Conservation (phyloP, 208 protist species). For the Acanthamoeba sp. region DNA sequence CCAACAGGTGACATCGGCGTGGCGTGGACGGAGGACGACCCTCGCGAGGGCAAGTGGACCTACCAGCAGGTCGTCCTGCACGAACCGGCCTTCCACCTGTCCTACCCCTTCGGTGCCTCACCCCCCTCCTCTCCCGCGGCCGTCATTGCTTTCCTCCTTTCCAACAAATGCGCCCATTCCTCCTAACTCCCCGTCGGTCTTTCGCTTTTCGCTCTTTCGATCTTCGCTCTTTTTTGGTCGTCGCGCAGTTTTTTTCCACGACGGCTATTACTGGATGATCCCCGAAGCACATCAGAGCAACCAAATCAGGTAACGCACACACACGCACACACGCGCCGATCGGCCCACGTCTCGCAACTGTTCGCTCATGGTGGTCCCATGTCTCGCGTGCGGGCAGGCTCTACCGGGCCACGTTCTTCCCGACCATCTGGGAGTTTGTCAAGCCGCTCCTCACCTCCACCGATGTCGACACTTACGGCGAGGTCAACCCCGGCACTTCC, state of each 20-base stretch:
- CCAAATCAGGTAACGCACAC: background rate
- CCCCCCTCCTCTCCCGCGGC: background rate
- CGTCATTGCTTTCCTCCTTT: no score
- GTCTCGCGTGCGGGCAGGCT: background rate
- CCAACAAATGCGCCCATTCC: no score
- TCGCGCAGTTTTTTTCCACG: conserved; percentile 8
- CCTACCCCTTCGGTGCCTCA: conserved; percentile 3
- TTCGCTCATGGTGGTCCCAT: no score
- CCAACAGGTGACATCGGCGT: conserved; percentile 55
- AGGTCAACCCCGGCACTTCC: background rate
- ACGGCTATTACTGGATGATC: conserved; percentile 63
- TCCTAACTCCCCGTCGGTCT: no score
- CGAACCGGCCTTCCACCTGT: conserved; percentile 43
- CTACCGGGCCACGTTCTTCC: conserved; percentile 38
- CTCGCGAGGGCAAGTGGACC: conserved; percentile 38
- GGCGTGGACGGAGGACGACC: conserved; percentile 57
- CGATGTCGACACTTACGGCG: background rate
- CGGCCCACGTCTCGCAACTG: background rate
- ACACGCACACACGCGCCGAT: background rate
- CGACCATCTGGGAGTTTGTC: background rate
- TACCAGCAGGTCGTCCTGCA: conserved; percentile 39
- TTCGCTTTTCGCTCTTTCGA: no score
- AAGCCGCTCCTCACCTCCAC: background rate
- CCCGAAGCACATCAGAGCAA: conserved; percentile 38
- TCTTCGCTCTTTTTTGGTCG: background rate